A percentile compares a stretch with the other conserved stretches of the same genome.
Evolutionary conservation across 345 rosid genomes (phyloP).

Genomic region (Camelina sativa): DNA sequence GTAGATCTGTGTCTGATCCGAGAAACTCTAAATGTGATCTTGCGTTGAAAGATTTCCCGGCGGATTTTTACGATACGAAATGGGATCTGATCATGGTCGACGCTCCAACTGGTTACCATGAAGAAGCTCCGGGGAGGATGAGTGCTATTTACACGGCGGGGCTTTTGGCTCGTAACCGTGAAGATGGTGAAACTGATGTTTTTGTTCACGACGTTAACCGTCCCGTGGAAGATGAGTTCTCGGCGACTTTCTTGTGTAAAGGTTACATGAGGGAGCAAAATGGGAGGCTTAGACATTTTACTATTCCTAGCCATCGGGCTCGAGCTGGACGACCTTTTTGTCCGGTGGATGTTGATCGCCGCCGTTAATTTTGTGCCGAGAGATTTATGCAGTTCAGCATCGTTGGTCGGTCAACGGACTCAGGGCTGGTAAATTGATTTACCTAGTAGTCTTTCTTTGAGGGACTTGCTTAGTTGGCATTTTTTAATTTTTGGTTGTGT

Average conservation of each 20-base stretch:
- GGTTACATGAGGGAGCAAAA: constrained; percentile 76
- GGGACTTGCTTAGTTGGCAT: constrained; percentile 22
- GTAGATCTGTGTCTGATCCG: constrained; percentile 69
- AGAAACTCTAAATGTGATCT: constrained; percentile 76
- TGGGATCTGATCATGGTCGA: constrained; percentile 97
- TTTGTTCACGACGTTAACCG: constrained; percentile 91
- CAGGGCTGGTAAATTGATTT: not conserved
- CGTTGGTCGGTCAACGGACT: not conserved
- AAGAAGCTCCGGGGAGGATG: constrained; percentile 94
- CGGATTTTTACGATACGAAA: constrained; percentile 65
- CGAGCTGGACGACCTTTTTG: constrained; percentile 66
- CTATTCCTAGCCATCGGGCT: constrained; percentile 75
- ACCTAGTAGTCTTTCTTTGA: constrained; percentile 11
- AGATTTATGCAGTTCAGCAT: not conserved
- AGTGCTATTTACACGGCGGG: constrained; percentile 87
- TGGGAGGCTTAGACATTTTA: constrained; percentile 85
- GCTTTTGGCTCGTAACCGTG: constrained; percentile 79
- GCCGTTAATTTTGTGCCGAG: constrained; percentile 25
- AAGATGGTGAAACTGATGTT: constrained; percentile 75
- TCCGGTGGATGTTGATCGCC: constrained; percentile 49
- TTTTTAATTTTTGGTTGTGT: not conserved
- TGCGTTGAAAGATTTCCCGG: constrained; percentile 74
- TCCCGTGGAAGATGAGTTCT: constrained; percentile 76
- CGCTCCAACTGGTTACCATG: constrained; percentile 84
- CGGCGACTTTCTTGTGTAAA: constrained; percentile 72